A percentile compares a stretch with the other conserved stretches of the same genome.
Evolutionary conservation across 805 yeast species (phyloP).

Genomic region (Clavispora santaluciae): DNA sequence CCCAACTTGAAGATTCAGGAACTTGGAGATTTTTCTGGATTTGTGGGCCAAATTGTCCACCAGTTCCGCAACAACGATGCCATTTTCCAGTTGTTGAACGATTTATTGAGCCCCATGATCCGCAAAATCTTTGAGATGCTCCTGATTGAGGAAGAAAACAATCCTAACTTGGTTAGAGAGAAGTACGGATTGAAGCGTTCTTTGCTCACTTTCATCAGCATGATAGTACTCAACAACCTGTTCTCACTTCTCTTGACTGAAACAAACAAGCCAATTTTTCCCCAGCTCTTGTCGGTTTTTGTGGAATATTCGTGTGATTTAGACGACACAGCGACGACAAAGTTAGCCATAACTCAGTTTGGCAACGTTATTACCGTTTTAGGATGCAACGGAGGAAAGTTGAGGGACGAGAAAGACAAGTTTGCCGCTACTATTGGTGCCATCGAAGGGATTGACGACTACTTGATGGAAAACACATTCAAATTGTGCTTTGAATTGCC

Average conservation of each 20-base stretch:
- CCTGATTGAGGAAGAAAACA: slow-evolving; percentile 30
- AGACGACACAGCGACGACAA: slow-evolving; percentile 61
- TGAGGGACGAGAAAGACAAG: slow-evolving; percentile 58
- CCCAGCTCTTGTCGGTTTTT: slow-evolving; percentile 56
- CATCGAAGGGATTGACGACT: slow-evolving; percentile 67
- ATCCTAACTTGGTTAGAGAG: slow-evolving; percentile 63
- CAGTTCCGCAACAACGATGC: slow-evolving; percentile 60
- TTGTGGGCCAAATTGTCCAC: slow-evolving; percentile 85
- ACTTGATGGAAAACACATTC: slow-evolving; percentile 63
- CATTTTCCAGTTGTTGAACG: slow-evolving; percentile 69
- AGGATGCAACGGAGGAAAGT: slow-evolving; percentile 59
- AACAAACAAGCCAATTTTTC: slow-evolving; percentile 58
- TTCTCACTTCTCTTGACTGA: slow-evolving; percentile 72
- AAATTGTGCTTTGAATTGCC: slow-evolving; percentile 73
- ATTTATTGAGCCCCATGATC: slow-evolving; percentile 69
- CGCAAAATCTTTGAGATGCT: slow-evolving; percentile 55
- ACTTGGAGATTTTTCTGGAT: slow-evolving; percentile 74
- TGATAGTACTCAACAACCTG: slow-evolving; percentile 70
- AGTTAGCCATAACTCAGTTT: slow-evolving; percentile 64
- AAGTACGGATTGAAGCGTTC: slow-evolving; percentile 63
- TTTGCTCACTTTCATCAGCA: slow-evolving; percentile 62
- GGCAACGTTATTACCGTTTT: slow-evolving; percentile 57
- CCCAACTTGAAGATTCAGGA: slow-evolving; percentile 59
- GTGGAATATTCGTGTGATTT: slow-evolving; percentile 61
- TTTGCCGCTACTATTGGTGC: slow-evolving; percentile 42